phyloP scores from a whole-genome alignment of 75 land plant genomes.

The Gnetum montanum region DNA sequence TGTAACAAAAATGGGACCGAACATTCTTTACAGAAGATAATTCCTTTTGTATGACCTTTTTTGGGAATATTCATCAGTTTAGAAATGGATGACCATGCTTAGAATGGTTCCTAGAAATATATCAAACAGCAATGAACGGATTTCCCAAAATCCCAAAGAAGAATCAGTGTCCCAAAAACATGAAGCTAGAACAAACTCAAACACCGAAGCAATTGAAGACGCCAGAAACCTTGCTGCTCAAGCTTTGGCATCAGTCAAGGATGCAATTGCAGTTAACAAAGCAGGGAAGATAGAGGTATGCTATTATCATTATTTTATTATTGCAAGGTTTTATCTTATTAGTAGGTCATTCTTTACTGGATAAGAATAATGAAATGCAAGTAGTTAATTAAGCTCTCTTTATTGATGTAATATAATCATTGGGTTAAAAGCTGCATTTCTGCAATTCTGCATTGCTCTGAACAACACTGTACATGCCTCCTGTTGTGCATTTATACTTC shows the following conservation, averaged over 20 bases:
- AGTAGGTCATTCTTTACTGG: background rate
- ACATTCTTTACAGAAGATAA: no score
- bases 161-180: background rate
- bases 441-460: no score
- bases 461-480: background rate
- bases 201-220: slow-evolving; percentile 29
- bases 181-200: background rate
- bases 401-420: no score
- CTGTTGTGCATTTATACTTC: background rate
- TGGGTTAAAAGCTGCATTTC: no score
- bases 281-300: slow-evolving; percentile 64
- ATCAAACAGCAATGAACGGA: background rate
- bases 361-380: background rate
- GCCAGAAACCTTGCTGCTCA: slow-evolving; percentile 57
- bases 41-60: no score
- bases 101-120: slow-evolving; percentile 28
- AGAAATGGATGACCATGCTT: slow-evolving; percentile 56
- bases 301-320: background rate
- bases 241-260: slow-evolving; percentile 65
- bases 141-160: background rate
- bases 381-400: no score
- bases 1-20: no score
- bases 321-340: no score
- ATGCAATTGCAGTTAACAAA: slow-evolving; percentile 20
- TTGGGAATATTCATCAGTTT: no score